Percentiles rank a stretch among this genome's conserved stretches.
phyloP scores from a whole-genome alignment of 306 rosid genomes.

The Leucaena leucocephala region DNA sequence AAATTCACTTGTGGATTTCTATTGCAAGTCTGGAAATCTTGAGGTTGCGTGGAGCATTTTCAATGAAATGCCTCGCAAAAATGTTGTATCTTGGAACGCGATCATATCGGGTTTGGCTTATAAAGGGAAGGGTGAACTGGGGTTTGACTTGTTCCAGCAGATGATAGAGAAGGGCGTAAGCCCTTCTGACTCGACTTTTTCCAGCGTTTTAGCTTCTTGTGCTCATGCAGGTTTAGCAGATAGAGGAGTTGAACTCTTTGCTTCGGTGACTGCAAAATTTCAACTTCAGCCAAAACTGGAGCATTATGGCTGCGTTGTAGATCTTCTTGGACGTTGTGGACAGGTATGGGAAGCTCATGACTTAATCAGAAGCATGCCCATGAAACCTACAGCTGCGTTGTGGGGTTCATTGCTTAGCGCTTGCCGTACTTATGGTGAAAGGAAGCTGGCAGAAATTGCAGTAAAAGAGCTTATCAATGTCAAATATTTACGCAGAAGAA shows the following conservation, averaged over 20 bases:
- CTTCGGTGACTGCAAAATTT: slow-evolving; percentile 52
- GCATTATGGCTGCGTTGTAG: slow-evolving; percentile 88
- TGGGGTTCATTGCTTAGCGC: slow-evolving; percentile 90
- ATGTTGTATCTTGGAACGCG: slow-evolving; percentile 73
- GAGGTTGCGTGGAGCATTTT: slow-evolving; percentile 56
- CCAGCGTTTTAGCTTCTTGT: slow-evolving; percentile 72
- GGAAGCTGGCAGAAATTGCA: slow-evolving; percentile 62
- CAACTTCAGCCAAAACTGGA: slow-evolving; percentile 63
- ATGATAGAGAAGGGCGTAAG: slow-evolving; percentile 51
- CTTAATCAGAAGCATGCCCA: slow-evolving; percentile 68
- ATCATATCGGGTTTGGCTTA: slow-evolving; percentile 79
- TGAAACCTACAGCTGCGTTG: slow-evolving; percentile 72
- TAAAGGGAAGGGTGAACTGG: slow-evolving; percentile 74
- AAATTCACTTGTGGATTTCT: slow-evolving; percentile 72
- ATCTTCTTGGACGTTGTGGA: slow-evolving; percentile 77
- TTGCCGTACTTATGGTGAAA: slow-evolving; percentile 72
- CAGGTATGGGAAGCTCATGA: slow-evolving; percentile 59
- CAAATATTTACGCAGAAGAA: slow-evolving; percentile 79
- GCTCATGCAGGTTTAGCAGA: slow-evolving; percentile 77
- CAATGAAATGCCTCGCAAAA: slow-evolving; percentile 51
- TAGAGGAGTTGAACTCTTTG: slow-evolving; percentile 62
- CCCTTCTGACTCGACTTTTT: slow-evolving; percentile 71
- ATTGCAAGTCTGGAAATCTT: slow-evolving; percentile 70
- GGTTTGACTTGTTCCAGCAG: slow-evolving; percentile 64
- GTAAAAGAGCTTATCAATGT: slow-evolving; percentile 64